Base-by-base conservation (phyloP, 352 stramenopile genomes). In the Phytopythium delawarense region DNA sequence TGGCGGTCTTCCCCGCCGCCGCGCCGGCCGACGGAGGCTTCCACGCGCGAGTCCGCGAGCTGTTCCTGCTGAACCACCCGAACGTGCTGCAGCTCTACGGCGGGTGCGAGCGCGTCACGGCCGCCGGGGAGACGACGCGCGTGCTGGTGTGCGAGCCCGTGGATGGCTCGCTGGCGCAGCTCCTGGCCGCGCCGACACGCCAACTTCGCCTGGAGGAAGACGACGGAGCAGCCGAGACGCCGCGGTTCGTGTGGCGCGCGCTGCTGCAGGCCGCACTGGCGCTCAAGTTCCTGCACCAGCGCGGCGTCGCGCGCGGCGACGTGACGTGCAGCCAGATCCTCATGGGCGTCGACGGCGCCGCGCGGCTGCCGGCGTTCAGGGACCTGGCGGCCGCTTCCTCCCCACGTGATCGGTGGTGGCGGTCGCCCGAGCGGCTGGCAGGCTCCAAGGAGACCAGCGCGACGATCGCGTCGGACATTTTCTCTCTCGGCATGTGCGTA, bases 21-120 rank as follows among this genome's bases (percentile, higher is more conserved):
- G 39, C 23, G 6, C 35, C 23, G 13, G 46, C 7, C 4, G 21
- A 21, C 39, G 54, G 28, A 8, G 54, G 2, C 21, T 70, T 75
- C 37, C 50, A 59, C 15, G 49, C 61, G 8, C 70, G 76, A 25
- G 54, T 67, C 18, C 51, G 64, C 28, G 54, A 70, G n/a, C 78
- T 71, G 67, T 66, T 57, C 42, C 9, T 32, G 1, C 35, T 81
- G 9, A 57, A 69, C 13, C 73, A 81, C 39, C 73, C 73, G 18
- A 50, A 78, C 35, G 48, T 81, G 9, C n/a, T 76, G 7, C 28
- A 61, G 4, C 28, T 81, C 15, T 73, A 69, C 45, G 70, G 73
- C 13, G 70, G 62, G 0, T 72, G 65, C 25, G 55, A 51, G 16
- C 39, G 28, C 21, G 25, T 30, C 30, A 20, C 12, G 6, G 2